Base-by-base conservation (phyloP, 2,329 filamentous ascomycete species). In the Botrytis sinoallii region DNA sequence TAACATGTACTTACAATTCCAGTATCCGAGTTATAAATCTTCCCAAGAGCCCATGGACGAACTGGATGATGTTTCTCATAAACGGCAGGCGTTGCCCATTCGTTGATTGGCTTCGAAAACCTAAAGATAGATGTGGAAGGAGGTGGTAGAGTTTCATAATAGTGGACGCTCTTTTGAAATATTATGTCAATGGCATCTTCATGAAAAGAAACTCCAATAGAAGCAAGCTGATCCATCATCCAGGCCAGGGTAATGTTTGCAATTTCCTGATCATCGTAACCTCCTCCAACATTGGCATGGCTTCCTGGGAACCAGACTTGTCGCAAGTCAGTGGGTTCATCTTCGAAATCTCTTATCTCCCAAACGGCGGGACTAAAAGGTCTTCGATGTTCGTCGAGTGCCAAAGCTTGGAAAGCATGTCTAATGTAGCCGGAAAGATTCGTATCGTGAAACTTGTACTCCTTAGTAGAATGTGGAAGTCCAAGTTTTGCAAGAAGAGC, bases 321-420 rank as follows among this genome's bases (percentile, higher is more conserved):
- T 29, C 79, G 73, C 16, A 80, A 65, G 65, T 81, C 80, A 40
- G 75, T 71, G 5, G 76, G 77, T n/a, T 69, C 65, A 46, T 77
- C 74, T 16, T 75, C 69, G 48, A 74, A 73, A 63, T 77, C 60
- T 40, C 69, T 75, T 73, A 77, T 77, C 72, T 83, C 81, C 83
- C 84, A 85, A 16, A 85, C 76, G 16, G 84, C 81, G 38, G 84
- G 83, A 14, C 73, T 74, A 75, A 84, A 85, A 0, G 83, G 78
- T 20, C 75, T 74, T 57, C 86, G 82, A 48, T 83, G 83, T 76
- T 87, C 86, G 75, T 87, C 86, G 14, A 87, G 82, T 9, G 85
- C 85, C 10, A 88, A 79, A 14, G 85, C 85, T 75, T 87, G 86
- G 74, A 87, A 87, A 3, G 85, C 86, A 77, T 86, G 81, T 73